Base-by-base conservation (phyloP, 257 asterid genomes). In the Primulina eburnea region DNA sequence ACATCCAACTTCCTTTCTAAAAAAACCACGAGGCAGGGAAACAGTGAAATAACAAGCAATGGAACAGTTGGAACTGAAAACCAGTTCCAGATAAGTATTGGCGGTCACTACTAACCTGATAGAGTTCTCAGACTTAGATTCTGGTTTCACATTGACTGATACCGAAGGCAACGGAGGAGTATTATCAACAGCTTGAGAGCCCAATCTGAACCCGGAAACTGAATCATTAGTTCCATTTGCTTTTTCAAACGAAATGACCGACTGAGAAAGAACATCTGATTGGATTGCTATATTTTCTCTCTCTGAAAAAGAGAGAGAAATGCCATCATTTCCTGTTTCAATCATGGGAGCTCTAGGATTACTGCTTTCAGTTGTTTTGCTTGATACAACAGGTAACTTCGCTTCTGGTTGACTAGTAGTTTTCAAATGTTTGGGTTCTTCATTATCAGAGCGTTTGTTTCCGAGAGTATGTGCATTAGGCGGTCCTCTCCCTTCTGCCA, bases 41-140 rank as follows among this genome's bases (percentile, higher is more conserved):
- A 32, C 34, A 5, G 72, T 4, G 56, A 30, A 62, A 38, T 38
- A 65, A 69, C 34, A 30, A 58, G 20, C 24, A 65, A 47, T 40
- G 26, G 8, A 71, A 65, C 74, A 14, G 40, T 21, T 4, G 50
- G 61, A 56, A 8, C 33, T 12, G 7, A 34, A 53, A 12, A 4
- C 12, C 33, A 56, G 34, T 52, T 52, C 60, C 29, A 61, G 26
- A 66, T 17, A 34, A 62, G 3, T 65, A 18, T 40, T 55, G 33
- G 68, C 17, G 69, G 67, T 30, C 63, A 47, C 55, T 47, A 68
- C 78, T 70, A 66, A 85, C 90, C 86, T 85, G 82, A 74, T 79
- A 71, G 79, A 64, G 73, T 37, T 81, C 30, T 75, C 77, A 17
- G 66, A 70, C 50, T 70, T 79, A 20, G 76, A 24, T 68, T 75